These are phyloP conservation scores for Aspergillus wentii DNA, from an alignment of 495 filamentous ascomycete genomes.

Conservation along the genomic window DNA sequence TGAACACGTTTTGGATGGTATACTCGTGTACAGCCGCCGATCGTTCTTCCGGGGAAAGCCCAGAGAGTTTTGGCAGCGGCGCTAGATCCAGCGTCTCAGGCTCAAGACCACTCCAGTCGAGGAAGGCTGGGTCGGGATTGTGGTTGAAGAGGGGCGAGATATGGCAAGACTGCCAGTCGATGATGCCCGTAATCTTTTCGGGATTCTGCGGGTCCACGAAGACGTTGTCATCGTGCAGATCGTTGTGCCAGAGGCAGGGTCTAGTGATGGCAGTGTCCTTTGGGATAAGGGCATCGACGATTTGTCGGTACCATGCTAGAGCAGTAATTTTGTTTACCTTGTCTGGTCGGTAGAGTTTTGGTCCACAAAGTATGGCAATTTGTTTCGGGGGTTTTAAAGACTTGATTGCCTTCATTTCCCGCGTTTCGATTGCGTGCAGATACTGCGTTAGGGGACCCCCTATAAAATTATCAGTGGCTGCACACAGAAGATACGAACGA, in stretches of 20 bases:
- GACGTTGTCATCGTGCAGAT: conserved; percentile 38
- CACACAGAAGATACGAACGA: conserved; percentile 4
- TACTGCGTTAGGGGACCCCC: conserved; percentile 20
- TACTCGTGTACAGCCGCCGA: conserved; percentile 17
- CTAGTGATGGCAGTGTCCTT: conserved; percentile 18
- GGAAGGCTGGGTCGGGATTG: conserved; percentile 23
- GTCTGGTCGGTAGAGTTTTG: conserved; percentile 27
- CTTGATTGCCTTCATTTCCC: conserved; percentile 23
- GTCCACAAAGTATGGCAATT: conserved; percentile 27
- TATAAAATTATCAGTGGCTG: conserved; percentile 12
- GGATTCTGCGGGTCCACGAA: conserved; percentile 31
- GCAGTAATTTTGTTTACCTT: conserved; percentile 24
- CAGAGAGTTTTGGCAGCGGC: conserved; percentile 15
- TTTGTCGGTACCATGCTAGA: conserved; percentile 20
- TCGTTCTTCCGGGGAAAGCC: conserved; percentile 19
- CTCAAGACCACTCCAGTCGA: conserved; percentile 27
- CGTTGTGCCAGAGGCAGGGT: conserved; percentile 34
- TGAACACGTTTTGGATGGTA: conserved; percentile 21
- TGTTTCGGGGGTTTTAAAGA: conserved; percentile 18
- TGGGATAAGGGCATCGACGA: conserved; percentile 23
- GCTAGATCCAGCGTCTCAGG: conserved; percentile 23
- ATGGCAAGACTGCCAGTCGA: conserved; percentile 35
- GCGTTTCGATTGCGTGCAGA: conserved; percentile 19
- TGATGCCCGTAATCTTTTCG: conserved; percentile 28
- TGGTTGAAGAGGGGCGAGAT: conserved; percentile 33